Evolutionary conservation across 306 rosid species (phyloP).

Genomic region (Rosa persica): DNA sequence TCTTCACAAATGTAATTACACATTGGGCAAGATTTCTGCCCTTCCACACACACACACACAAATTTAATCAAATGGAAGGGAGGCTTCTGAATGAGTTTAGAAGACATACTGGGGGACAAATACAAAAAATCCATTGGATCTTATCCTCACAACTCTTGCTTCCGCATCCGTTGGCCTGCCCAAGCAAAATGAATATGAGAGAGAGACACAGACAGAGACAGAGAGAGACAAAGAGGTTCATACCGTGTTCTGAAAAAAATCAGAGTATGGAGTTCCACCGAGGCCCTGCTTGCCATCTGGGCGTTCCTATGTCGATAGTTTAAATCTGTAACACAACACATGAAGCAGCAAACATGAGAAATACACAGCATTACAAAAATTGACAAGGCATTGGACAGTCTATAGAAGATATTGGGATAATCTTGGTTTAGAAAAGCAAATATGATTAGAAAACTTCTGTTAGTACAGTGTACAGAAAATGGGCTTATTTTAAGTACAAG

Average conservation of each 20-base stretch:
- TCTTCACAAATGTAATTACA: neutral
- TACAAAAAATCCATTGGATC: constrained; percentile 92
- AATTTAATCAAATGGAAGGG: neutral
- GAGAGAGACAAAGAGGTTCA: constrained; percentile 15
- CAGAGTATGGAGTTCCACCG: constrained; percentile 88
- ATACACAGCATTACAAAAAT: neutral
- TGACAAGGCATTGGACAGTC: neutral
- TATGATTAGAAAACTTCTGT: neutral
- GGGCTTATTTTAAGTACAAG: neutral
- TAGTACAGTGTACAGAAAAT: neutral
- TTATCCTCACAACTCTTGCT: constrained; percentile 91
- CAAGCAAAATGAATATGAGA: constrained; percentile 26
- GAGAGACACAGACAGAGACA: constrained; percentile 13
- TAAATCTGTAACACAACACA: constrained; percentile 59
- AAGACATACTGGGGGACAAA: constrained; percentile 87
- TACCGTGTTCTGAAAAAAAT: constrained; percentile 79
- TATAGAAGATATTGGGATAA: neutral
- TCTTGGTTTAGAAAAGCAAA: neutral
- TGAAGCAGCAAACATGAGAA: constrained; percentile 20
- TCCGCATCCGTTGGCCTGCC: constrained; percentile 88
- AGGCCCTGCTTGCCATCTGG: constrained; percentile 94
- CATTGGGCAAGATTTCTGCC: neutral
- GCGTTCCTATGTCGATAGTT: constrained; percentile 96
- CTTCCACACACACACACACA: neutral
- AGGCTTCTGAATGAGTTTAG: neutral